A percentile compares a stretch with the other conserved stretches of the same genome.
These are phyloP conservation scores for Narthecium ossifragum DNA, from an alignment of 106 monocot species.

Conservation along the genomic window DNA sequence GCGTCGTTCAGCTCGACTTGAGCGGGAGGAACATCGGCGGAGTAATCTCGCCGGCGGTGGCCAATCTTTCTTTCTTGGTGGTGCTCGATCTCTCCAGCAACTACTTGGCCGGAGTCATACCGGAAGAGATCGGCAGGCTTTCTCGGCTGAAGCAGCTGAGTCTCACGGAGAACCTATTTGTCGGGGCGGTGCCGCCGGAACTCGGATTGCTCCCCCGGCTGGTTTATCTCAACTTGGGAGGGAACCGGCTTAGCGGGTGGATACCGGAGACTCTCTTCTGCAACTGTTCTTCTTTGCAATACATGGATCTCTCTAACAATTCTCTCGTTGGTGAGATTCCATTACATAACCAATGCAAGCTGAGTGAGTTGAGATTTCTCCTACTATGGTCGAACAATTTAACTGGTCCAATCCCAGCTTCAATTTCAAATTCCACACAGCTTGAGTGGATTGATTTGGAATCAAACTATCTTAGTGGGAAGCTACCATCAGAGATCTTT, in stretches of 20 bases:
- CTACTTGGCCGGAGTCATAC: constrained; percentile 40
- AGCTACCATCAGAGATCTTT: constrained; percentile 44
- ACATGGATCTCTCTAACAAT: constrained; percentile 74
- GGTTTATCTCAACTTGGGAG: constrained; percentile 49
- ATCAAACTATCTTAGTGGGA: constrained; percentile 43
- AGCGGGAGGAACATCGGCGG: constrained; percentile 32
- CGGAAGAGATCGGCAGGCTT: constrained; percentile 40
- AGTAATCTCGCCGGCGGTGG: constrained; percentile 31
- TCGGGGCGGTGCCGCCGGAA: constrained; percentile 43
- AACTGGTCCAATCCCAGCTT: constrained; percentile 36
- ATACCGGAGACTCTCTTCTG: constrained; percentile 68
- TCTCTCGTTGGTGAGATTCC: constrained; percentile 58
- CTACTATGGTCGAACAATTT: constrained; percentile 60
- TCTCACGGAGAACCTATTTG: constrained; percentile 41
- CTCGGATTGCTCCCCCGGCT: constrained; percentile 36
- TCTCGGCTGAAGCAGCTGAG: constrained; percentile 35
- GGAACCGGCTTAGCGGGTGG: constrained; percentile 36
- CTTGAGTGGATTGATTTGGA: constrained; percentile 69
- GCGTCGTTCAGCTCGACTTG: constrained; percentile 37
- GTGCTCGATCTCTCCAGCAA: constrained; percentile 68
- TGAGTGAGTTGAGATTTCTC: constrained; percentile 39
- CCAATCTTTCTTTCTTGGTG: constrained; percentile 48
- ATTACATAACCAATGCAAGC: constrained; percentile 12
- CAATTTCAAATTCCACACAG: constrained; percentile 43
- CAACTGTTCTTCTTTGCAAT: constrained; percentile 48